Percentiles rank a stretch among this genome's conserved stretches.
Evolutionary conservation across 2,329 filamentous ascomycete species (phyloP).

Genomic region (Trichophyton simii): DNA sequence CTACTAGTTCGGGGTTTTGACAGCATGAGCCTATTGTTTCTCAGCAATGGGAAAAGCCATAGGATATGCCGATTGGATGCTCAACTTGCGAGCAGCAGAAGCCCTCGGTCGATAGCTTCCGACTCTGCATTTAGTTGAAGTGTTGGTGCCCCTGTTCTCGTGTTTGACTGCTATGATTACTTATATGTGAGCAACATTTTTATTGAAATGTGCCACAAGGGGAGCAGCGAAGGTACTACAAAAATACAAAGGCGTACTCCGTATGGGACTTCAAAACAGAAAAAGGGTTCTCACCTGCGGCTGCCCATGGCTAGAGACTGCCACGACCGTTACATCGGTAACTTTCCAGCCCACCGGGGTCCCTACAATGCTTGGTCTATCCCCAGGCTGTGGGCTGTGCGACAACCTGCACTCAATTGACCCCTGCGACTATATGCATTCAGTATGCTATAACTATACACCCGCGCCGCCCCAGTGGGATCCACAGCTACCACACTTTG

Average conservation of each 20-base stretch:
- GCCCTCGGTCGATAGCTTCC: neutral
- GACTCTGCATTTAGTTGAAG: neutral
- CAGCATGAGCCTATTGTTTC: neutral
- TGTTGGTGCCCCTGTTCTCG: neutral
- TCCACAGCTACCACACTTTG: neutral
- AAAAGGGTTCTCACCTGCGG: neutral
- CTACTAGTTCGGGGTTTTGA: neutral
- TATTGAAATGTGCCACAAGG: neutral
- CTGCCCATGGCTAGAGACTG: neutral
- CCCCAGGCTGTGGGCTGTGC: constrained; percentile 3
- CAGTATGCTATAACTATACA: neutral
- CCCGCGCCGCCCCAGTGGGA: neutral
- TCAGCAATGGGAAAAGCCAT: neutral
- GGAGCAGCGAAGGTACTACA: neutral
- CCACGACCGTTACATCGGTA: constrained; percentile 3
- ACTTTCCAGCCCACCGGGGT: constrained; percentile 1
- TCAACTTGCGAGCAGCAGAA: neutral
- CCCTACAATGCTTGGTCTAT: constrained; percentile 2
- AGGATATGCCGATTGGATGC: neutral
- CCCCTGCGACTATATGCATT: neutral
- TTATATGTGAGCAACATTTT: neutral
- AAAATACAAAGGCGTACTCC: neutral
- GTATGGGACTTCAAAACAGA: neutral
- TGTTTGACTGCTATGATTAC: neutral
- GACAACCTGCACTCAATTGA: neutral